Evolutionary conservation across 768 basidiomycete species (phyloP).

Genomic region (Serpula lacrymans): DNA sequence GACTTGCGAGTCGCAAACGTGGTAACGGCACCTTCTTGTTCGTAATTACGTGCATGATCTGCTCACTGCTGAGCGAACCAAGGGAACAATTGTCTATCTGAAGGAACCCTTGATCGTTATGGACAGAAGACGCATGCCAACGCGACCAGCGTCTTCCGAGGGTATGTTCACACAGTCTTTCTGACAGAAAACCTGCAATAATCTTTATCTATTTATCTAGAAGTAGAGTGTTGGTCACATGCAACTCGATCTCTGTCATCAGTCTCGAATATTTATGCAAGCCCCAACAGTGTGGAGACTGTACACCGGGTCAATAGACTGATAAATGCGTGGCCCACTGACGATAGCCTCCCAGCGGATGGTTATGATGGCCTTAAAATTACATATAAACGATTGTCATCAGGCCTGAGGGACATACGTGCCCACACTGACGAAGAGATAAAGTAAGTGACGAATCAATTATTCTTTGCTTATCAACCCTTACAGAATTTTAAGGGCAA

Average conservation of each 20-base stretch:
- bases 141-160: constrained; percentile 73
- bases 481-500: constrained; percentile 44
- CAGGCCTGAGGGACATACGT: constrained; percentile 63
- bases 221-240: constrained; percentile 75
- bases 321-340: constrained; percentile 67
- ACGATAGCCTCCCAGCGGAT: constrained; percentile 66
- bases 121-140: constrained; percentile 63
- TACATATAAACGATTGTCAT: constrained; percentile 57
- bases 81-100: too few species aligned
- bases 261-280: constrained; percentile 53
- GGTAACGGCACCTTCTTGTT: too few species aligned
- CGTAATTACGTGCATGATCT: too few species aligned
- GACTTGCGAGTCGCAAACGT: too few species aligned
- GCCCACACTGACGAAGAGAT: constrained; percentile 56
- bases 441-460: constrained; percentile 46
- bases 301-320: constrained; percentile 72
- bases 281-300: constrained; percentile 48
- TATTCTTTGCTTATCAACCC: constrained; percentile 6
- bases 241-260: constrained; percentile 55
- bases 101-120: constrained; percentile 33
- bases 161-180: constrained; percentile 42
- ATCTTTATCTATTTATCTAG: constrained; percentile 35
- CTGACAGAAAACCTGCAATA: constrained; percentile 6
- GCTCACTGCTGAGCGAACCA: too few species aligned
- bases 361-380: constrained; percentile 62